These are phyloP conservation scores for Stachybotrys chlorohalonatus DNA, from an alignment of 2,329 filamentous ascomycete genomes.

Conservation along the genomic window DNA sequence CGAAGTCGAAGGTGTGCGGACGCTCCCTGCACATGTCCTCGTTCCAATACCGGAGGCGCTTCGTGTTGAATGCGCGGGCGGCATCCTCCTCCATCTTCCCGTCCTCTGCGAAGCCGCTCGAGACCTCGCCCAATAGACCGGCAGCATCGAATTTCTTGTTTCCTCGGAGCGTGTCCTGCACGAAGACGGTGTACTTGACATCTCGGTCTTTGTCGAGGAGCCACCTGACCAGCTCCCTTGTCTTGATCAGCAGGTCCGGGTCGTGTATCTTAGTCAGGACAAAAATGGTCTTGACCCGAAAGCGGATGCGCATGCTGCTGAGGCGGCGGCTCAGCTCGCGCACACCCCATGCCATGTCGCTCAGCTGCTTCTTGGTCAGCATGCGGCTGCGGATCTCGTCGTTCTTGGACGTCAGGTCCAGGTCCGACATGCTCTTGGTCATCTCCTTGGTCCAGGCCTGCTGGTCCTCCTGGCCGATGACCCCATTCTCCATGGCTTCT, in stretches of 20 bases:
- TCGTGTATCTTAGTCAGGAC: conserved; percentile 91
- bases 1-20: conserved; percentile 88
- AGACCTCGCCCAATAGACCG: conserved; percentile 58
- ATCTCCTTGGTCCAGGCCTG: conserved; percentile 43
- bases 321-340: conserved; percentile 80
- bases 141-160: conserved; percentile 65
- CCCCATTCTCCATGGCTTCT: conserved; percentile 28
- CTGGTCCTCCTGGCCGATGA: conserved; percentile 47
- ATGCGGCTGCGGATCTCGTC: conserved; percentile 53
- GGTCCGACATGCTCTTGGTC: conserved; percentile 29
- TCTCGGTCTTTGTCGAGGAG: conserved; percentile 62
- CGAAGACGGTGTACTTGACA: conserved; percentile 66
- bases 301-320: conserved; percentile 71
- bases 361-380: conserved; percentile 87
- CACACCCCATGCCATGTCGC: conserved; percentile 95
- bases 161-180: conserved; percentile 66
- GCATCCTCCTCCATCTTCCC: conserved; percentile 22
- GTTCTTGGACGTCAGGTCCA: conserved; percentile 21
- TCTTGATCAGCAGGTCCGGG: conserved; percentile 65
- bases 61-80: conserved; percentile 26
- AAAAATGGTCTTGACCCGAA: conserved; percentile 76
- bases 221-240: conserved; percentile 72
- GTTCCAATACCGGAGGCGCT: conserved; percentile 73
- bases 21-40: conserved; percentile 65
- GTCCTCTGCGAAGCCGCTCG: conserved; percentile 28